Conservation (phyloP, 306 rosid species). For the Castanospermum australe region DNA sequence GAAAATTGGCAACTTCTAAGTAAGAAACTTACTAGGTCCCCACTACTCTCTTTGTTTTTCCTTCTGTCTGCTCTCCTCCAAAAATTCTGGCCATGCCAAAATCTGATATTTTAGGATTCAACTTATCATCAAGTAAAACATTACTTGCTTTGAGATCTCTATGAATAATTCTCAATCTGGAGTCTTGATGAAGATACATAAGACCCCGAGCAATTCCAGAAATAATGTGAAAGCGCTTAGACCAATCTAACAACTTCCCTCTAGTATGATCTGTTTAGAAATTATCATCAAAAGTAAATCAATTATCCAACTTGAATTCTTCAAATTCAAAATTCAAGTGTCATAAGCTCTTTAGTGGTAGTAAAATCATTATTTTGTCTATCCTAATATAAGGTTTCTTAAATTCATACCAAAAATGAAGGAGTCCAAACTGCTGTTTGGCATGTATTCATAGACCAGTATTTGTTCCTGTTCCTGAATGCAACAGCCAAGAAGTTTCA, state of each 20-base stretch:
- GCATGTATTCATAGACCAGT: conserved; percentile 4
- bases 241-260: neutral
- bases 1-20: neutral
- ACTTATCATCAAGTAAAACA: conserved; percentile 35
- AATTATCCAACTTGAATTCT: neutral
- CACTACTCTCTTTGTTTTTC: conserved; percentile 44
- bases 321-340: neutral
- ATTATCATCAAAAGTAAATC: neutral
- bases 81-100: conserved; percentile 45
- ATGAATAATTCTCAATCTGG: conserved; percentile 43
- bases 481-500: conserved; percentile 3
- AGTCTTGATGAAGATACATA: conserved; percentile 50
- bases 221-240: conserved; percentile 39
- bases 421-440: neutral
- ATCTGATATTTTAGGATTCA: conserved; percentile 46
- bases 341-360: neutral
- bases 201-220: conserved; percentile 42
- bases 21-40: conserved; percentile 42
- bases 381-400: neutral
- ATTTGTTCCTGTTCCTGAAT: neutral
- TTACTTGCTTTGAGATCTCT: conserved; percentile 49
- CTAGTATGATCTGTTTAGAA: neutral
- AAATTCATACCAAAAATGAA: neutral
- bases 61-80: conserved; percentile 41
- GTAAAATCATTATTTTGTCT: neutral